Percentiles rank a stretch among this genome's conserved stretches.
Evolutionary conservation across 2,329 filamentous ascomycete species (phyloP).

Genomic region (Phaeosphaeria sp.): DNA sequence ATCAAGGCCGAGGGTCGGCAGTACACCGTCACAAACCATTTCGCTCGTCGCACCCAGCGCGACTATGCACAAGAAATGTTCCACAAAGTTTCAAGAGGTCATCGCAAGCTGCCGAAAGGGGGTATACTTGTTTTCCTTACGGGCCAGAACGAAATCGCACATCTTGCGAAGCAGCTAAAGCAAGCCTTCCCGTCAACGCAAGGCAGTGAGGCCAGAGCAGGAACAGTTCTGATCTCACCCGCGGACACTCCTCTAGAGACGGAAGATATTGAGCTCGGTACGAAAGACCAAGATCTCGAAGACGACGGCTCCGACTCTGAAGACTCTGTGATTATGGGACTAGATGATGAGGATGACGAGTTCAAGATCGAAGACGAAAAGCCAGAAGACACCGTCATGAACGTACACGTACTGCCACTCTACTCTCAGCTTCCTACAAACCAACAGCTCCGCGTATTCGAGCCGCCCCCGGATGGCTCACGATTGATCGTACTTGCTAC

Average conservation of each 20-base stretch:
- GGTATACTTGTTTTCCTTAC: slow-evolving; percentile 95
- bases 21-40: slow-evolving; percentile 88
- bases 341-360: slow-evolving; percentile 65
- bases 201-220: slow-evolving; percentile 58
- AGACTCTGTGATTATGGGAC: slow-evolving; percentile 66
- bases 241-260: slow-evolving; percentile 80
- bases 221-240: slow-evolving; percentile 76
- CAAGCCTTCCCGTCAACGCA: slow-evolving; percentile 65
- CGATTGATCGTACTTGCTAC: slow-evolving; percentile 90
- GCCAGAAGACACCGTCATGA: slow-evolving; percentile 65
- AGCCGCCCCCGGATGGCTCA: slow-evolving; percentile 79
- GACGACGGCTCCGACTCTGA: slow-evolving; percentile 60
- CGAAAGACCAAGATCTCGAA: slow-evolving; percentile 46
- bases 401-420: slow-evolving; percentile 88
- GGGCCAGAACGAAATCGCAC: slow-evolving; percentile 87
- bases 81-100: slow-evolving; percentile 83
- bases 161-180: slow-evolving; percentile 80
- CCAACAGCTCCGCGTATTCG: slow-evolving; percentile 90
- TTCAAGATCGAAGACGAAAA: slow-evolving; percentile 69
- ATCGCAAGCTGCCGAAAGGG: slow-evolving; percentile 86
- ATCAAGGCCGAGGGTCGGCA: slow-evolving; percentile 91
- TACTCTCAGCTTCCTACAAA: slow-evolving; percentile 91
- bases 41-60: slow-evolving; percentile 78
- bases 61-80: slow-evolving; percentile 94
- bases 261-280: slow-evolving; percentile 85